Evolutionary conservation across 345 rosid species (phyloP).

Genomic region (Turnera subulata): DNA sequence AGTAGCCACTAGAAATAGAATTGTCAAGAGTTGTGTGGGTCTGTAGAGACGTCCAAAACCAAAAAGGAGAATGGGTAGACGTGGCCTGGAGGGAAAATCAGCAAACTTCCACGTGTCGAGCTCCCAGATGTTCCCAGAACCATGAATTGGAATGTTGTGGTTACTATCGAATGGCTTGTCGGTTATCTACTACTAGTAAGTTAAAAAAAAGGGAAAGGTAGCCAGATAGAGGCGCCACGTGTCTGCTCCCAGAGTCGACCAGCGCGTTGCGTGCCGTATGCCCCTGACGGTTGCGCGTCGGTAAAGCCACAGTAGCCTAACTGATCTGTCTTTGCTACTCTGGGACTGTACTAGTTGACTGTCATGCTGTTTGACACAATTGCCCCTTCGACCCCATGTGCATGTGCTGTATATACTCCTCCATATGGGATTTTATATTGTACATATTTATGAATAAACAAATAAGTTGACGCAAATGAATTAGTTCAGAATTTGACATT

Average conservation of each 20-base stretch:
- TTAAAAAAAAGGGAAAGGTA: too few relatives aligned
- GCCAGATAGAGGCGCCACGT: conserved; percentile 14
- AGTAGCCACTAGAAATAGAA: neutral
- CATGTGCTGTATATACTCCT: too few relatives aligned
- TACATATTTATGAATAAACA: neutral
- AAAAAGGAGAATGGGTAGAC: neutral
- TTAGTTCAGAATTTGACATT: too few relatives aligned
- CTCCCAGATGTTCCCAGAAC: neutral
- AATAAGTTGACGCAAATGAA: neutral
- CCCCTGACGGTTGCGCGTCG: conserved; percentile 26
- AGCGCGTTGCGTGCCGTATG: conserved; percentile 35
- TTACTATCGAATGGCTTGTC: conserved; percentile 18
- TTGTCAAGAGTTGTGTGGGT: neutral
- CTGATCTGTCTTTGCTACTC: neutral
- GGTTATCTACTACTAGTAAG: conserved; percentile 12
- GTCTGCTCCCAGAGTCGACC: neutral
- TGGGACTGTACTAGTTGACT: neutral
- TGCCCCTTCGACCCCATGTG: conserved; percentile 15
- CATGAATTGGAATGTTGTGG: conserved; percentile 25
- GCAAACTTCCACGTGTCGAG: conserved; percentile 22
- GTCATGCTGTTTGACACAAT: neutral
- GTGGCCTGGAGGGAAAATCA: conserved; percentile 9
- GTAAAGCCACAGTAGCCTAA: conserved; percentile 17
- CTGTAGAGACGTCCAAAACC: too few relatives aligned
- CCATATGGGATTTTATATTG: neutral